Conservation (phyloP, 768 basidiomycete species). For the Panus rudis region DNA sequence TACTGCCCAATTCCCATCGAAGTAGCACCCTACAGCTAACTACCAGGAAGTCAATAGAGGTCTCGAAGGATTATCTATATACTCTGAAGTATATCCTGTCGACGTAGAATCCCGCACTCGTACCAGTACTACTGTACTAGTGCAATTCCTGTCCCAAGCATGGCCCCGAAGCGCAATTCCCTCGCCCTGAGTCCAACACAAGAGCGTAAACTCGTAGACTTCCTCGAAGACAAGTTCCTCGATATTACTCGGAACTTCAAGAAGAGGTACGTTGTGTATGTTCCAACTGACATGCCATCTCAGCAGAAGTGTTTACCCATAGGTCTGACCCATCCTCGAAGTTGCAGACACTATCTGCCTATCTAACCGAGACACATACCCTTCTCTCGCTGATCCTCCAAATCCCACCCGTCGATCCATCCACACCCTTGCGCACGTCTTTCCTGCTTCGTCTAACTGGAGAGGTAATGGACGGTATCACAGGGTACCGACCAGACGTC, state of each 20-base stretch:
- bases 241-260: conserved; percentile 63
- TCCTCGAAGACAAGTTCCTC: conserved; percentile 59
- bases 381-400: conserved; percentile 60
- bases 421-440: conserved; percentile 56
- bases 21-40: no score
- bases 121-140: no score
- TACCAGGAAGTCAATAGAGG: no score
- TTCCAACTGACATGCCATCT: background rate
- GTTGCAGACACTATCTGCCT: conserved; percentile 50
- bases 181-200: no score
- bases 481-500: conserved; percentile 48
- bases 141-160: no score
- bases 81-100: no score
- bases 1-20: no score
- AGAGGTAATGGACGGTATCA: conserved; percentile 52
- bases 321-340: conserved; percentile 43
- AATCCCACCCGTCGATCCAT: conserved; percentile 69
- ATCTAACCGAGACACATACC: conserved; percentile 49
- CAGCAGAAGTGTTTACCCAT: background rate
- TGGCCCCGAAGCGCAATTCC: no score
- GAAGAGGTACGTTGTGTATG: conserved; percentile 53
- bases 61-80: no score
- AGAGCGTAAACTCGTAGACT: conserved; percentile 57
- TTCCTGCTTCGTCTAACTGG: conserved; percentile 69
- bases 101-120: no score